Evolutionary conservation across 2,329 filamentous ascomycete species (phyloP), one percentile per base, ranked within the genome.

Genomic region (Penicillium sp.): DNA sequence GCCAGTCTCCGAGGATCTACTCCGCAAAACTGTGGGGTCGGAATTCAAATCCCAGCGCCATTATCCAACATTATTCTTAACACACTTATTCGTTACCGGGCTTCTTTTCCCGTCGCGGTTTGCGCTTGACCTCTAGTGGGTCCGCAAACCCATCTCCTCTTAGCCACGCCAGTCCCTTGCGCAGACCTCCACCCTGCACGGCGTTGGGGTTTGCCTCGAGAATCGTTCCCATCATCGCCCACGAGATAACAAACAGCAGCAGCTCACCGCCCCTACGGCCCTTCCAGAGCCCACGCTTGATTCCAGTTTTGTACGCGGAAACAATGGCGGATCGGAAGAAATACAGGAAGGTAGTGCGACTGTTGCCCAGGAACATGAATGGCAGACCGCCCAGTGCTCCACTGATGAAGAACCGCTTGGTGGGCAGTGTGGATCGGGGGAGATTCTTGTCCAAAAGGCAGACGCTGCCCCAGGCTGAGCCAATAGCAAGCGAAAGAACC

Each of bases 231-330:
- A 92, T 85, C 16, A 92, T 74, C 64, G 90, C 90, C 75, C 96
- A 79, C 45, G 91, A 89, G 16, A 86, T 73, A 14, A 93, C 88
- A 67, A 97, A 92, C 3, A 97, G 77, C 77, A 88, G 84, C 5
- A 97, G 85, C 73, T 97, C 93, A 0, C 92, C 92, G 36, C 90
- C 89, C 65, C 83, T 85, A 70, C 94, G 82, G 10, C 90, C 90
- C 60, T 83, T 86, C 91, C 93, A 96, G 86, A 91, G 91, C 1
- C 91, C 84, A 32, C 88, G 81, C 85, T 97, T 97, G 52, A 89
- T 85, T n/a, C 92, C 92, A 0, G 96, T 91, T 78, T 96, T 96
- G 91, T 92, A 97, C 43, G 92, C 74, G 36, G 86, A 90, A 70
- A 96, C 90, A 29, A 96, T 79, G 56, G 88, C 91, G n/a, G 87